Base-by-base conservation (phyloP, 2,329 filamentous ascomycete genomes). In the Claviceps pazoutovae region DNA sequence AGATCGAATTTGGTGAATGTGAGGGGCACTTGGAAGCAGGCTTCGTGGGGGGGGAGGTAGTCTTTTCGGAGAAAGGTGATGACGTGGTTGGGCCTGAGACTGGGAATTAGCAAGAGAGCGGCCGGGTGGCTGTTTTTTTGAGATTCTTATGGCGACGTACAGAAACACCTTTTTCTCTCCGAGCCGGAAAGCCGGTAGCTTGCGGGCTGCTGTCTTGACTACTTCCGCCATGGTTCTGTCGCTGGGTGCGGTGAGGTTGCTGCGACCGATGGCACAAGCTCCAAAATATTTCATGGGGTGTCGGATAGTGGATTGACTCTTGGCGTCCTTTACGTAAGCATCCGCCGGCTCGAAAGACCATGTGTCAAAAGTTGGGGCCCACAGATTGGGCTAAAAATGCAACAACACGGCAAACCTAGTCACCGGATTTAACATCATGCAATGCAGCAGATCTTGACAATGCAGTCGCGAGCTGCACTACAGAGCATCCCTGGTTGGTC, bases 1-100 rank as follows among this genome's bases (percentile, higher is more conserved):
- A 98, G 73, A 67, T 98, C 93, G 68, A 97, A 84, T 72, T 98
- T 98, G 75, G 88, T 95, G 75, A 96, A 89, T 61, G 80, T 82
- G 60, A 97, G 78, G 11, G 93, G 93, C 36, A 96, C 91, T 62
- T 84, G 77, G 79, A 98, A 98, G 61, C 83, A 84, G 56, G 91
- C 93, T 66, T 87, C 88, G 66, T 82, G 84, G 19, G 90, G 82
- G 7, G 87, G 83, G 51, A 86, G 78, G 58, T 79, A 75, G 34
- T 81, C 79, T 53, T 82, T 84, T 59, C 75, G 84, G 60, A 95
- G 74, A 62, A 97, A 79, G 55, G 84, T 83, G 63, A 97, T 74
- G 57, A 82, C 79, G 71, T 94, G 87, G 64, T 84, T 82, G 50
- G 91, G 91, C 54, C 90, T 95, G 62, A 19, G 5, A 5, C 13